Base-by-base conservation (phyloP, 1,284 basidiomycete species). In the Dichomitus squalens region DNA sequence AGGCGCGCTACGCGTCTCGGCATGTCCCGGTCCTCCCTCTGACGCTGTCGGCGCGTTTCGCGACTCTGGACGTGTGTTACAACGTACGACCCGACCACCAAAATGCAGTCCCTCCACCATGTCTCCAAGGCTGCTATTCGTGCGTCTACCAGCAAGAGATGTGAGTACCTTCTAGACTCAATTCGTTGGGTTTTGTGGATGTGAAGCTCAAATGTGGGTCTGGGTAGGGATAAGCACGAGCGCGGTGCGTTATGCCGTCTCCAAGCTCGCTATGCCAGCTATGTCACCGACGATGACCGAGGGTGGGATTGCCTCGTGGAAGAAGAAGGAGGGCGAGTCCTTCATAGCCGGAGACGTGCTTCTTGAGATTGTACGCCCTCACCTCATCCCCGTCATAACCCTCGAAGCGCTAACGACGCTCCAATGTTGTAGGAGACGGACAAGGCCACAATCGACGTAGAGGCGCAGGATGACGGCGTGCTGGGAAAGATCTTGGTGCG, bases 221-320 rank as follows among this genome's bases (percentile, higher is more conserved):
- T 34, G 53, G 21, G 23, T 67, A 91, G 88, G 78, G 58, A 67
- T 92, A 50, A 88, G 88, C 72, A 76, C 79, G 41, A 80, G 84
- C 23, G 68, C 74, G 41, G 67, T 70, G 52, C 82, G 87, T 44
- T 72, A 73, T 66, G 90, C 85, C 31, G 80, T 91, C 49, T 86
- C 89, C 39, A 84, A 85, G 58, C 81, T 95, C 60, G 76, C 83
- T 63, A 95, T 95, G 92, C 93, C 93, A n/a, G 93, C 93, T 63
- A 98, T 98, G 95, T 96, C 93, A 1, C 96, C 96, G 18, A 98
- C 96, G 6, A 99, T 98, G 96, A 96, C 94, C 6, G 96, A 98
- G 73, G 96, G 96, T 61, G 95, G 93, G 14, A 95, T 99, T 64
- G 80, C 94, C 0, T 80, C 79, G 23, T 99, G 96, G 96, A 98